phyloP scores from a whole-genome alignment of 129 eudicot species.

The Arctium minus region DNA sequence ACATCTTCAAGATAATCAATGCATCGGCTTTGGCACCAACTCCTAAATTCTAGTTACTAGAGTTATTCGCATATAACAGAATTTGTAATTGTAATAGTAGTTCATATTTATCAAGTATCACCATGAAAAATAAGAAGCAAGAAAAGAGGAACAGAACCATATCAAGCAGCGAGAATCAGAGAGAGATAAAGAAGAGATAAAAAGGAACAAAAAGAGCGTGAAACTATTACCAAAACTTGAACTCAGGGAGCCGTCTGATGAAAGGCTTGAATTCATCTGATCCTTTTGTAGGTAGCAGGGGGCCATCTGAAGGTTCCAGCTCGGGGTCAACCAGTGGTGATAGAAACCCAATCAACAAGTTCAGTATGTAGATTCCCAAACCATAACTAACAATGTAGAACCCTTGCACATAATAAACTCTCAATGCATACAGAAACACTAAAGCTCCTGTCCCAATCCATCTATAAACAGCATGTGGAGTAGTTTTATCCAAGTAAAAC shows the following conservation, averaged over 20 bases:
- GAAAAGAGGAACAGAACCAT: not conserved
- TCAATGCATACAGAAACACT: conserved; percentile 48
- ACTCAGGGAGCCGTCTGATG: conserved; percentile 88
- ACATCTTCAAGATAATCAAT: not conserved
- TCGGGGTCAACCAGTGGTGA: conserved; percentile 96
- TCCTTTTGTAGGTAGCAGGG: conserved; percentile 68
- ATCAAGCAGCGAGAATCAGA: not conserved
- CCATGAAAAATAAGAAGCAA: conserved; percentile 1
- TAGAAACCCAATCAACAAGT: conserved; percentile 89
- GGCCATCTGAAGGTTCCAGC: conserved; percentile 73
- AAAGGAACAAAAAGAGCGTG: not conserved
- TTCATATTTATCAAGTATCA: conserved; percentile 4
- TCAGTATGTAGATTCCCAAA: conserved; percentile 78
- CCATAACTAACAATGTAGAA: conserved; percentile 85
- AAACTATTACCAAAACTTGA: conserved; percentile 76
- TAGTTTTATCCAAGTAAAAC: conserved; percentile 73
- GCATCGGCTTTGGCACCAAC: not conserved
- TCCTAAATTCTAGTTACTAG: not conserved
- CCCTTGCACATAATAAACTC: conserved; percentile 70
- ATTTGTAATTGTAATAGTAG: not conserved
- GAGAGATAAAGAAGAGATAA: not conserved
- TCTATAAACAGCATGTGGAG: conserved; percentile 69
- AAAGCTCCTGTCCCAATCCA: conserved; percentile 71
- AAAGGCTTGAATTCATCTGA: conserved; percentile 96
- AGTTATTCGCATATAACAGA: not conserved